Evolutionary conservation across 1,139 yeast species (phyloP).

Genomic region (Blastobotrys illinoisensis): DNA sequence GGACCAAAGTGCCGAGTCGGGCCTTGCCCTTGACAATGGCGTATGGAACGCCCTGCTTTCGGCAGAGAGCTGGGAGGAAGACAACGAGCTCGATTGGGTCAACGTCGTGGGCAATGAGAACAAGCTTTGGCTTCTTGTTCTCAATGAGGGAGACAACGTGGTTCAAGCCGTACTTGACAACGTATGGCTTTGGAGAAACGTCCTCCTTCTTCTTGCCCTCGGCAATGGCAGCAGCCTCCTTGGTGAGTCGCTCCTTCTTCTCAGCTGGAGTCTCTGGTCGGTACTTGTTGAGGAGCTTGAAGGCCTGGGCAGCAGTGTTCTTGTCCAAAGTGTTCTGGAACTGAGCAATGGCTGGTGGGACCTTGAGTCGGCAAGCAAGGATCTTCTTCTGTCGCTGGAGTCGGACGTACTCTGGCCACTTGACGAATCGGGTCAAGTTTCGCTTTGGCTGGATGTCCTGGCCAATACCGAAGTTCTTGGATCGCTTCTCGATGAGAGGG

Average conservation of each 20-base stretch:
- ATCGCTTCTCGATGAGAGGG: conserved; percentile 81
- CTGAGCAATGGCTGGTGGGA: conserved; percentile 97
- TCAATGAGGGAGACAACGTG: conserved; percentile 94
- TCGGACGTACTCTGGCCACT: conserved; percentile 98
- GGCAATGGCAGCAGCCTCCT: conserved; percentile 97
- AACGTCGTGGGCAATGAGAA: conserved; percentile 95
- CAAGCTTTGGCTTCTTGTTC: conserved; percentile 97
- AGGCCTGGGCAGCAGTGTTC: conserved; percentile 95
- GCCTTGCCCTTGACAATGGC: conserved; percentile 99
- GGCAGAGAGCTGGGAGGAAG: conserved; percentile 96
- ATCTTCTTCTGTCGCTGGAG: conserved; percentile 97
- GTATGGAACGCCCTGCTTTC: conserved; percentile 99
- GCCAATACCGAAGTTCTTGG: conserved; percentile 95
- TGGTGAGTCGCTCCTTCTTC: conserved; percentile 97
- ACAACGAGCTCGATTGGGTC: conserved; percentile 97
- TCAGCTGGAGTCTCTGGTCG: conserved; percentile 96
- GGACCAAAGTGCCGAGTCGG: conserved; percentile 94
- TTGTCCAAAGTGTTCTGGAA: conserved; percentile 93
- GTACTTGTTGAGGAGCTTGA: conserved; percentile 96
- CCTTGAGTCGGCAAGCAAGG: conserved; percentile 90
- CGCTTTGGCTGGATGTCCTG: conserved; percentile 92
- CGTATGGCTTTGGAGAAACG: conserved; percentile 92
- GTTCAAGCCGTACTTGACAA: conserved; percentile 95
- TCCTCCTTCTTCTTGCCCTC: conserved; percentile 96
- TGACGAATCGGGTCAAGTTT: conserved; percentile 92